Evolutionary conservation across 495 filamentous ascomycete genomes (phyloP), one percentile per base, ranked within the genome.

Genomic region (Lophium mytilinum): DNA sequence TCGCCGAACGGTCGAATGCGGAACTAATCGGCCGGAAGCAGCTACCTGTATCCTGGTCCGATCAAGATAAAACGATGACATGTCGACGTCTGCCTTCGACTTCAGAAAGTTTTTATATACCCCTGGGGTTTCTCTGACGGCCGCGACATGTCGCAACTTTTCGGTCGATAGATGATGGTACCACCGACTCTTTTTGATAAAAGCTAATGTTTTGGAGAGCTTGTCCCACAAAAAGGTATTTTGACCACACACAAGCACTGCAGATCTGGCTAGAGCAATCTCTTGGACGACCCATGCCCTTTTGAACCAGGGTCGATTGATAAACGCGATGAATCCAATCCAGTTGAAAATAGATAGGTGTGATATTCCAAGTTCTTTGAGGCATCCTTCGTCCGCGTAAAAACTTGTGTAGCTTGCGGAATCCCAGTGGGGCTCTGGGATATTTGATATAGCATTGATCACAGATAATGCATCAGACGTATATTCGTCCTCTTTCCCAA

Each of bases 211-310:
- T 37, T 55, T 54, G 4, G 60, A 57, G 8, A 63, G 46, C 21
- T 58, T 54, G 12, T 58, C 55, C 62, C 62, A 65, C 9, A 54
- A 17, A 40, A 65, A 50, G 15, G 11, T 30, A 17, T 56, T 43
- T 6, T 10, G 9, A 14, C 62, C 62, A 54, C 58, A 58, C 5
- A 57, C 37, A 41, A 65, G 48, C 0, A 30, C 18, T 4, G 62
- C 59, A 4, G 43, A 47, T 50, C 53, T 56, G 6, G 58, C 59
- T 4, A 64, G 43, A 2, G 56, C 56, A 35, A 64, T 59, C 24
- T 60, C 61, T 57, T 64, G 61, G 10, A 60, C 61, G 0, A 64
- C 57, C 61, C 61, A 64, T 15, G 53, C 53, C 18, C 62, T 50
- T 21, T 55, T 52, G 41, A 65, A 65, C 58, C 62, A 65, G 21